These are phyloP conservation scores for Cutaneotrichosporon curvatum DNA, from an alignment of 1,284 basidiomycete species.

Conservation along the genomic window DNA sequence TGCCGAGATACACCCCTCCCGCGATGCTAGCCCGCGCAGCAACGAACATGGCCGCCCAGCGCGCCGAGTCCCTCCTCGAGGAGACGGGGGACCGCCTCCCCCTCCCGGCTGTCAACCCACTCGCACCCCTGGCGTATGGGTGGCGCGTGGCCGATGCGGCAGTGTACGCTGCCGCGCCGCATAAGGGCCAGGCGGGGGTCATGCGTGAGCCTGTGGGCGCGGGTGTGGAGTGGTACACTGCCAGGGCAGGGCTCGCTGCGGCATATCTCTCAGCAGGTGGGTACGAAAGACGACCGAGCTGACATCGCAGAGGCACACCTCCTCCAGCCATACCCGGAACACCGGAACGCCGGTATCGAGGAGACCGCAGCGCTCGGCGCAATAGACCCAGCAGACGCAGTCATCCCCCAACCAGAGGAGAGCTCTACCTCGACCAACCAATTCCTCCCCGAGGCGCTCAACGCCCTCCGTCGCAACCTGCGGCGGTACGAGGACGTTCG, in stretches of 20 bases:
- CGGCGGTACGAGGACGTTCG: conserved; percentile 16
- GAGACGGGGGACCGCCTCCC: conserved; percentile 25
- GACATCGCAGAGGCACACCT: conserved; percentile 29
- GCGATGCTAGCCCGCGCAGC: conserved; percentile 9
- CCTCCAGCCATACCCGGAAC: conserved; percentile 24
- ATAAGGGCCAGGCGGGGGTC: conserved; percentile 19
- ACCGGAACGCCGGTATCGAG: not conserved
- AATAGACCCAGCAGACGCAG: no score
- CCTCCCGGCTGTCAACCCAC: conserved; percentile 24
- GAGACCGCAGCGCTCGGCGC: no score
- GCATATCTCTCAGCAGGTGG: conserved; percentile 36
- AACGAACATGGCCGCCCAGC: not conserved
- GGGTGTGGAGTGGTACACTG: conserved; percentile 39
- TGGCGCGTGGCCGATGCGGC: conserved; percentile 38
- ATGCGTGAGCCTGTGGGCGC: conserved; percentile 36
- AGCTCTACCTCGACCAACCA: conserved; percentile 17
- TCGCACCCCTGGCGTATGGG: conserved; percentile 33
- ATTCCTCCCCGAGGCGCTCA: conserved; percentile 24
- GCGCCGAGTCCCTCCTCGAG: not conserved
- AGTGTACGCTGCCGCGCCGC: conserved; percentile 15
- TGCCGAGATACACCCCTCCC: not conserved
- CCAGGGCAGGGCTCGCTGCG: conserved; percentile 25
- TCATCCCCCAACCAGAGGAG: no score
- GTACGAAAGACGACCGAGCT: not conserved
- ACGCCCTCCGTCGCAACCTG: conserved; percentile 24